Evolutionary conservation across 2,329 filamentous ascomycete species (phyloP).

Genomic region (Trichophyton rubrum): DNA sequence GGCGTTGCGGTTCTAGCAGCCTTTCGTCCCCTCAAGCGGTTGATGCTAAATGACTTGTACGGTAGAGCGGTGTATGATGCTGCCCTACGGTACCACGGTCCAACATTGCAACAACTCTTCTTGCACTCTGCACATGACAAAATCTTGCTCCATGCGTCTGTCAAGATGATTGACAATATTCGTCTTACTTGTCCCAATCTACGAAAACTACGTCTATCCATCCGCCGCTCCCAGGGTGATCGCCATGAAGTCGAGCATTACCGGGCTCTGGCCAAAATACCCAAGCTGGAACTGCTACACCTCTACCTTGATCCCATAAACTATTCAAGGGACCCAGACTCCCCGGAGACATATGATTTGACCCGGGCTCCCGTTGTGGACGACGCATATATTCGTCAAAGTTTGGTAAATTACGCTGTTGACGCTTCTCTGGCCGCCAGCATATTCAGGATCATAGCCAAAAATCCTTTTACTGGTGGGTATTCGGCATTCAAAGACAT

Average conservation of each 20-base stretch:
- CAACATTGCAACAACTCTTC: neutral
- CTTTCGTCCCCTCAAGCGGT: neutral
- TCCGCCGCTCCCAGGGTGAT: neutral
- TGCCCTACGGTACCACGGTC: neutral
- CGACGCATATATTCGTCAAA: neutral
- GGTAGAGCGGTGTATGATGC: neutral
- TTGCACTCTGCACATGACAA: neutral
- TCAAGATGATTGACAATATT: neutral
- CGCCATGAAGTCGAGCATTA: neutral
- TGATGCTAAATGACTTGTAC: neutral
- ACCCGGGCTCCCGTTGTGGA: too few relatives aligned
- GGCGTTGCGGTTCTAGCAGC: neutral
- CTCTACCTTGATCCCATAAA: neutral
- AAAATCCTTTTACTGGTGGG: too few relatives aligned
- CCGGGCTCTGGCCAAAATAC: neutral
- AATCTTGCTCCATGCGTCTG: neutral
- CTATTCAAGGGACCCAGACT: too few relatives aligned
- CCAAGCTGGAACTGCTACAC: neutral
- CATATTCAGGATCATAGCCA: slow-evolving; percentile 1
- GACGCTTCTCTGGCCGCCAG: neutral
- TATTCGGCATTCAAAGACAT: neutral
- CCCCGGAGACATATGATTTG: too few relatives aligned
- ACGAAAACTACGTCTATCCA: neutral
- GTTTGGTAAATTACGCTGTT: neutral
- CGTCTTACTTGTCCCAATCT: neutral